phyloP scores from a whole-genome alignment of 1,139 yeast genomes.

The Blastobotrys malaysiensis region DNA sequence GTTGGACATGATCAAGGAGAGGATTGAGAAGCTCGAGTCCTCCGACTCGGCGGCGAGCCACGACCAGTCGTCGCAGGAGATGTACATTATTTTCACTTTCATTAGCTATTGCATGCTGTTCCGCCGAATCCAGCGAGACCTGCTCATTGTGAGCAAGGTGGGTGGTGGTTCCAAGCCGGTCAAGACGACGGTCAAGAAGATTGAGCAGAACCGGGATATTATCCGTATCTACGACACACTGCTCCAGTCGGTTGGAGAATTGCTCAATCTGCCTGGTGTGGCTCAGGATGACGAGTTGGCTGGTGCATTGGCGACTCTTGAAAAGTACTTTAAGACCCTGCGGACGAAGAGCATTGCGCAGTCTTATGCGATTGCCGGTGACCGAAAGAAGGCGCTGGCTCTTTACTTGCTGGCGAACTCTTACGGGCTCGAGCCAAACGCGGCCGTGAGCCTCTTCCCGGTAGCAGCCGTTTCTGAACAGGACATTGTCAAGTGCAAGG shows the following conservation, averaged over 20 bases:
- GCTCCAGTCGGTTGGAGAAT: conserved; percentile 46
- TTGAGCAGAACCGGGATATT: conserved; percentile 42
- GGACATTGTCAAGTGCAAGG: conserved; percentile 32
- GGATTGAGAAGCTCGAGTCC: conserved; percentile 41
- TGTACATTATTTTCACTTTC: conserved; percentile 70
- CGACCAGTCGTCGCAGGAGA: conserved; percentile 56
- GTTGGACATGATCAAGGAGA: conserved; percentile 45
- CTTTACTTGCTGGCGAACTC: conserved; percentile 40
- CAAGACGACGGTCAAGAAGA: conserved; percentile 20
- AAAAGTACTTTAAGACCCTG: conserved; percentile 42
- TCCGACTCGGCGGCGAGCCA: conserved; percentile 38
- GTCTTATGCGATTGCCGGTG: conserved; percentile 44
- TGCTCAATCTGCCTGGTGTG: conserved; percentile 85
- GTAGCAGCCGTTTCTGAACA: not conserved
- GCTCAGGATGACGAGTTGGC: conserved; percentile 70
- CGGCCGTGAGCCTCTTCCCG: not conserved
- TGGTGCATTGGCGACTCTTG: conserved; percentile 48
- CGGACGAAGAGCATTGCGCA: conserved; percentile 46
- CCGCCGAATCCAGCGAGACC: conserved; percentile 68
- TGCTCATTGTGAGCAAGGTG: conserved; percentile 38
- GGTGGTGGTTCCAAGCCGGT: conserved; percentile 13
- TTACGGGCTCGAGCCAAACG: conserved; percentile 16
- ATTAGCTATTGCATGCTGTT: conserved; percentile 63
- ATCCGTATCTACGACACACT: conserved; percentile 48
- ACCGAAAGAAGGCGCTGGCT: conserved; percentile 52